Base-by-base conservation (phyloP, 208 protist species). In the Acanthamoeba comandoni region DNA sequence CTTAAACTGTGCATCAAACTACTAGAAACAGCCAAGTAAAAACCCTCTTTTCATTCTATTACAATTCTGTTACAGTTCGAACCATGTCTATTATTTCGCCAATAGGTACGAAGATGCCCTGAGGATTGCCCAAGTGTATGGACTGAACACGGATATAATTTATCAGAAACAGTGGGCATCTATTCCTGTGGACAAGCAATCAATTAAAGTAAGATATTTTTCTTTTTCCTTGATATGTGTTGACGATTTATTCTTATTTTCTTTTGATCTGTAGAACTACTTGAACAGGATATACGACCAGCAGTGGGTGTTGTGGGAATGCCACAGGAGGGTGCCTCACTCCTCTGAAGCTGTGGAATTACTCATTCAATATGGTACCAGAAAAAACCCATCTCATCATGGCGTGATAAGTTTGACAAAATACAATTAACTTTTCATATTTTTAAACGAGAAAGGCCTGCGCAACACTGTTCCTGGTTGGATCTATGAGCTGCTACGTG, bases 131-230 rank as follows among this genome's bases (percentile, higher is more conserved):
- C 77, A 86, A 57, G 53, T 64, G 77, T 64, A 86, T 39, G 49
- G 49, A 24, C 26, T 86, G 2, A 64, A 86, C 77, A 86, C 77
- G 5, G 77, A 86, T 64, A 26, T 86, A 11, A 49, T 86, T n/a
- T 86, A 86, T 35, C 77, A 86, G n/a, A 86, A 86, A 29, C 77
- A 86, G 43, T 86, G 77, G 77, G 77, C 77, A 57, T 29, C 77
- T n/a, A 26, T 29, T 12, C 77, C 77, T 57, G 77, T 86, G 24
- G 64, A 49, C 8, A 19, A 62, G 0, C n/a, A 86, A 22, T 86
- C 77, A 13, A 64, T 86, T 9, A 86, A 86, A 57, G 77, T 84
- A 8, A 11, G 51, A 24, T 5, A 24, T 77, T 77, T n/a, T 29
- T 7, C 29, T 39, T 77, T 26, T 65, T 31, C 67, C 1, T 39